A percentile compares a stretch with the other conserved stretches of the same genome.
These are phyloP conservation scores for Aspergillus calidoustus DNA, from an alignment of 2,329 filamentous ascomycete genomes.

Conservation along the genomic window DNA sequence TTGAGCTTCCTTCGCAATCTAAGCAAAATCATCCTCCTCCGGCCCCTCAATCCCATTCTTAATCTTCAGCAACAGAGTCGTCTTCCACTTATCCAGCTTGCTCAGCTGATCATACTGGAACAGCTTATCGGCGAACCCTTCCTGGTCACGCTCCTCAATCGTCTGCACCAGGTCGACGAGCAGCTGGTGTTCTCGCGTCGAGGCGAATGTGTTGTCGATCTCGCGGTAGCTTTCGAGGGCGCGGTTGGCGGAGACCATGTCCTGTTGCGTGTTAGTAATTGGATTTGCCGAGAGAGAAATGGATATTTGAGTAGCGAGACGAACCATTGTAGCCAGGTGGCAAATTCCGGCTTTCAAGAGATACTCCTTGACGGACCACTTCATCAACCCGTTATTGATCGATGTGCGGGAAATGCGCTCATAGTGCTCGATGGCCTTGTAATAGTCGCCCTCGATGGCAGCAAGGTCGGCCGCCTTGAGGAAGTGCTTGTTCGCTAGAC, in stretches of 20 bases:
- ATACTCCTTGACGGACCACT: conserved; percentile 93
- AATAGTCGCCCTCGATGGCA: conserved; percentile 81
- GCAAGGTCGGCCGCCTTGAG: conserved; percentile 89
- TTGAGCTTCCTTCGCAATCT: conserved; percentile 25
- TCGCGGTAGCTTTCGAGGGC: conserved; percentile 84
- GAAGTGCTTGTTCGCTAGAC: conserved; percentile 89
- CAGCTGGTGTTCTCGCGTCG: conserved; percentile 80
- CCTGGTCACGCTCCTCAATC: conserved; percentile 77
- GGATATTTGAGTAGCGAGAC: not conserved
- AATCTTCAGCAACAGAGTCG: conserved; percentile 76
- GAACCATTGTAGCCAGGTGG: conserved; percentile 67
- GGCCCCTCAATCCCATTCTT: conserved; percentile 85
- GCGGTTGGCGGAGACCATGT: conserved; percentile 76
- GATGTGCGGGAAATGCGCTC: conserved; percentile 80
- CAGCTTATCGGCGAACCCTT: conserved; percentile 81
- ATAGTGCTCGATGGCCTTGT: conserved; percentile 78
- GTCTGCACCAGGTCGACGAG: conserved; percentile 76
- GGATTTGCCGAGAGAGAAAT: not conserved
- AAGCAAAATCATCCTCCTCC: conserved; percentile 71
- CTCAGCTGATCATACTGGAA: conserved; percentile 91
- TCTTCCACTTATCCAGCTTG: conserved; percentile 98
- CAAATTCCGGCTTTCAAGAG: conserved; percentile 93
- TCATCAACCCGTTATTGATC: conserved; percentile 89
- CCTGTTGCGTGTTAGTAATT: conserved; percentile 45
- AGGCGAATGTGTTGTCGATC: conserved; percentile 74